Conservation (phyloP, 169 alveolate species). For the Plasmodium billcollinsi region DNA sequence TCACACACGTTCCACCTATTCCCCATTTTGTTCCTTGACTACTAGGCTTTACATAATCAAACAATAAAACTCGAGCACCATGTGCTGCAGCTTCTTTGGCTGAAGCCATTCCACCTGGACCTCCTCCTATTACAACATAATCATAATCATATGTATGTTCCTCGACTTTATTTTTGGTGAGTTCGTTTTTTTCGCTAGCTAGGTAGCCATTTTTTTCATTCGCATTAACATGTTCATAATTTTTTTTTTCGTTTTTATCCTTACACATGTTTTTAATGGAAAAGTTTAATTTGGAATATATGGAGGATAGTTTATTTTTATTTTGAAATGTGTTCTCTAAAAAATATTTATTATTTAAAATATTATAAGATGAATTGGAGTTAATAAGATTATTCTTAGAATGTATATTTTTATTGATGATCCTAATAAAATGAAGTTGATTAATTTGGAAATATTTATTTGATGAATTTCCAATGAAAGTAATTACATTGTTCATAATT, state of each 20-base stretch:
- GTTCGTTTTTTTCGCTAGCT: not conserved
- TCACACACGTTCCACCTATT: slow-evolving; percentile 99
- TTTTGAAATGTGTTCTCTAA: not conserved
- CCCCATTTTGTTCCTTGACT: slow-evolving; percentile 97
- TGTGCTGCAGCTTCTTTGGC: slow-evolving; percentile 96
- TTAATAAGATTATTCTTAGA: not conserved
- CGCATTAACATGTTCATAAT: slow-evolving; percentile 7
- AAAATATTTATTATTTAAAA: not conserved
- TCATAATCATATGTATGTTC: slow-evolving; percentile 80
- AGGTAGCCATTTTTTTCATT: not conserved
- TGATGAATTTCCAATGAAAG: slow-evolving; percentile 1
- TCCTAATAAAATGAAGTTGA: slow-evolving; percentile 4
- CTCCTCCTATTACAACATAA: slow-evolving; percentile 93
- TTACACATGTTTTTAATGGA: slow-evolving; percentile 21
- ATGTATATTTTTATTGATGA: not conserved
- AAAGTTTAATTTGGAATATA: not conserved
- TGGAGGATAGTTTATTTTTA: not conserved
- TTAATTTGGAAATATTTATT: slow-evolving; percentile 9
- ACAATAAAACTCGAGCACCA: slow-evolving; percentile 95
- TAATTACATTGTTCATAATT: slow-evolving; percentile 41
- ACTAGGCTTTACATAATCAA: slow-evolving; percentile 97
- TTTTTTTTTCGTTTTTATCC: slow-evolving; percentile 10
- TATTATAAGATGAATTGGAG: not conserved
- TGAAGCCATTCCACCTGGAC: slow-evolving; percentile 95
- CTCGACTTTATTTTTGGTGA: not conserved